Evolutionary conservation across 805 yeast genomes (phyloP).

Genomic region (Teunomyces barrocoloradensis): DNA sequence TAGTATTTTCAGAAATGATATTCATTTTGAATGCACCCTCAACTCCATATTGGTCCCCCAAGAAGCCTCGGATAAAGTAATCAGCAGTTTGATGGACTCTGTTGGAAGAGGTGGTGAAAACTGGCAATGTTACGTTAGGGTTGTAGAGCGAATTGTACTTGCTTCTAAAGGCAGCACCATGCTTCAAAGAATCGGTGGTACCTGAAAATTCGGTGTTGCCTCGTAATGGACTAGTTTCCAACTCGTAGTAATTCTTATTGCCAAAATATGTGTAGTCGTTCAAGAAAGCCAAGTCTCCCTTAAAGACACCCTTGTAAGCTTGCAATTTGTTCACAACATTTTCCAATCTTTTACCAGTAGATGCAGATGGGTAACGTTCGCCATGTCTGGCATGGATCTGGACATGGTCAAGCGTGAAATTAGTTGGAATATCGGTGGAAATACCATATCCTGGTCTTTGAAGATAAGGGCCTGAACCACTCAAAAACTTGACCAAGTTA

Average conservation of each 20-base stretch:
- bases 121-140: constrained; percentile 34
- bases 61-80: constrained; percentile 59
- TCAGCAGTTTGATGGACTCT: constrained; percentile 56
- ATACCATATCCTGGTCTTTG: constrained; percentile 26
- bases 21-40: constrained; percentile 31
- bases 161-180: constrained; percentile 48
- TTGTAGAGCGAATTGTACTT: constrained; percentile 49
- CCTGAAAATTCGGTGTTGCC: constrained; percentile 51
- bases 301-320: constrained; percentile 25
- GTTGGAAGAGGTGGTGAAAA: constrained; percentile 55
- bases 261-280: constrained; percentile 54
- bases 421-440: constrained; percentile 27
- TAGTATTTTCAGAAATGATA: constrained; percentile 45
- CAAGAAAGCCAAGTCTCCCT: constrained; percentile 54
- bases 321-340: constrained; percentile 25
- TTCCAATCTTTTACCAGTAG: constrained; percentile 27
- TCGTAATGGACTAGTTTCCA: constrained; percentile 49
- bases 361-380: constrained; percentile 55
- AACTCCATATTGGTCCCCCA: constrained; percentile 37
- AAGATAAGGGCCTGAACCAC: constrained; percentile 26
- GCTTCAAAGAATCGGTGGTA: constrained; percentile 43
- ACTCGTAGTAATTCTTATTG: constrained; percentile 39
- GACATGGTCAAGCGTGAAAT: constrained; percentile 61
- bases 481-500: constrained; percentile 23
- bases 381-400: constrained; percentile 77